Base-by-base conservation (phyloP, 768 basidiomycete species). In the Calocybe indica region DNA sequence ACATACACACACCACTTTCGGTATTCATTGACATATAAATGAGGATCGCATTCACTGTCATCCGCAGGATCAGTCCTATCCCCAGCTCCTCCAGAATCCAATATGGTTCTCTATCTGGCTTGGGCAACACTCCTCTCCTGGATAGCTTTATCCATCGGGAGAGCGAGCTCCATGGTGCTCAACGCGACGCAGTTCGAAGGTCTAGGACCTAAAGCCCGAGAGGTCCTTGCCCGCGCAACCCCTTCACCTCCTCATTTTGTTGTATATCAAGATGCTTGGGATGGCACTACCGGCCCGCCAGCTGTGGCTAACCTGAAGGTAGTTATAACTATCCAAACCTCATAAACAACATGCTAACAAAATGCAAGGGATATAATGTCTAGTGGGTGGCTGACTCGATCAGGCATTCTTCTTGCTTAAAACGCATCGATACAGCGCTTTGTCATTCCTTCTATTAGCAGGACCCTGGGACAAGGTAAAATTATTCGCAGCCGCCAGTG, bases 391-490 rank as follows among this genome's bases (percentile, higher is more conserved):
- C 15, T 13, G 22, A 6, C 22, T 22, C 30, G 37, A 15, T 35
- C 3, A 37, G 43, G n/a, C 22, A 22, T 8, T 11, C 43, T 15
- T 46, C 30, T 15, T 40, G 11, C 39, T 40, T 33, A 41, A 49
- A n/a, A 53, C 38, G 46, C 34, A 32, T 40, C 29, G n/a, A 5
- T 46, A 6, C 49, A 73, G 71, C 61, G 63, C 67, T 14, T 69
- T 74, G 32, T 76, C 79, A 5, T 84, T 82, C 68, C 68, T 81
- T 42, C 70, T 83, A 5, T 49, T 67, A 9, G 73, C 68, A 51
- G 82, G 82, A 15, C 69, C 81, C 14, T 79, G 67, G 59, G 82
- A 84, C 56, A 79, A 82, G 66, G 70, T 69, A 48, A 22, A 29
- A 34, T 9, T 33, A 31, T n/a, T 10, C 22, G 36, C n/a, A 28